These are phyloP conservation scores for Suillus luteus DNA, from an alignment of 768 basidiomycete species.

Conservation along the genomic window DNA sequence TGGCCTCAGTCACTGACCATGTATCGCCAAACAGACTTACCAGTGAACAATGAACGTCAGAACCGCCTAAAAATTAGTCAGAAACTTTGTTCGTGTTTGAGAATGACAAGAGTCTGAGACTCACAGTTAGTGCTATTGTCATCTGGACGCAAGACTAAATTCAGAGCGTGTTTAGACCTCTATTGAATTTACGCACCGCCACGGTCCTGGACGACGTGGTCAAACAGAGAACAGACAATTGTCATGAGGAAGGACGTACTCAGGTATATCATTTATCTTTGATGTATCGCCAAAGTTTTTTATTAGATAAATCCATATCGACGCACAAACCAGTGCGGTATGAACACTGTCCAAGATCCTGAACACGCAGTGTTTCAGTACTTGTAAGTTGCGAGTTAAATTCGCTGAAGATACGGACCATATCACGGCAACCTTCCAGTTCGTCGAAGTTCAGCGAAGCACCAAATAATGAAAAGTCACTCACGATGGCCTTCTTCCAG, in stretches of 20 bases:
- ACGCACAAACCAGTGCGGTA: conserved; percentile 41
- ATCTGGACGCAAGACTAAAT: conserved; percentile 19
- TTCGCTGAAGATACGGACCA: conserved; percentile 21
- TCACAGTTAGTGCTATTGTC: conserved; percentile 35
- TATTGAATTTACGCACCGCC: conserved; percentile 24
- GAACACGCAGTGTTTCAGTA: not conserved
- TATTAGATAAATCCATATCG: conserved; percentile 49
- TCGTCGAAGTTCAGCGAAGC: not conserved
- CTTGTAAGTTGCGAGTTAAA: not conserved
- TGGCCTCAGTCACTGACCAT: not conserved
- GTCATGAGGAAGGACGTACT: conserved; percentile 31
- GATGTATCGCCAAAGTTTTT: conserved; percentile 40
- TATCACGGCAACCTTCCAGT: conserved; percentile 26
- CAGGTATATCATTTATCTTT: conserved; percentile 46
- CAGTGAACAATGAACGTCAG: conserved; percentile 55
- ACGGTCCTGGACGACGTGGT: conserved; percentile 20
- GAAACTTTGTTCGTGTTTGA: not conserved
- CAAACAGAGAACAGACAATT: not conserved
- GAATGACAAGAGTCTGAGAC: conserved; percentile 10
- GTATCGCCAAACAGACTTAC: conserved; percentile 28
- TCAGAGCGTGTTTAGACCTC: not conserved
- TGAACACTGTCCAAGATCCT: conserved; percentile 42
- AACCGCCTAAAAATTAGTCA: conserved; percentile 40
- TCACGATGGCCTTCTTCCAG: conserved; percentile 26
- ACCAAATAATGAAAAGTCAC: conserved; percentile 5